Percentiles rank a stretch among this genome's conserved stretches.
These are phyloP conservation scores for Meyerozyma sp. DNA, from an alignment of 1,139 yeast species.

Conservation along the genomic window DNA sequence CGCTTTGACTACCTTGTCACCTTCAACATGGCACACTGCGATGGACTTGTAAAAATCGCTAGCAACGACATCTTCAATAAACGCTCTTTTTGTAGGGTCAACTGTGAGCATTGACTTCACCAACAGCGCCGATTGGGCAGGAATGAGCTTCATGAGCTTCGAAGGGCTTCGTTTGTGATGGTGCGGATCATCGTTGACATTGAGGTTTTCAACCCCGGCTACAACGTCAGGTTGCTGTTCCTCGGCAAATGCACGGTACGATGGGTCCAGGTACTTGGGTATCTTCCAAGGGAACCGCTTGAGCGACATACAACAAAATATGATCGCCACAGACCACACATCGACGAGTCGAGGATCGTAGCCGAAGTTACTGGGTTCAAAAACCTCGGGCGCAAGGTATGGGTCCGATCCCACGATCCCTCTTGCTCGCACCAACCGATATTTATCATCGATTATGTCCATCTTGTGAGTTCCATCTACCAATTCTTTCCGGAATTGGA, in stretches of 20 bases:
- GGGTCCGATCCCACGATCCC: slow-evolving; percentile 87
- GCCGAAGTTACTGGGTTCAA: slow-evolving; percentile 35
- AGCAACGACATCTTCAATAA: slow-evolving; percentile 26
- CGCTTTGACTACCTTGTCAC: slow-evolving; percentile 9
- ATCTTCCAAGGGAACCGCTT: slow-evolving; percentile 78
- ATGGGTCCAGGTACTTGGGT: slow-evolving; percentile 55
- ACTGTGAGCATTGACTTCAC: slow-evolving; percentile 30
- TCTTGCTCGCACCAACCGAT: slow-evolving; percentile 35
- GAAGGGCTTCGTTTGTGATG: slow-evolving; percentile 2
- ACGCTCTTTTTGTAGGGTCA: slow-evolving; percentile 22
- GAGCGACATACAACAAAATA: slow-evolving; percentile 68
- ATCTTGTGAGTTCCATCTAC: slow-evolving; percentile 9
- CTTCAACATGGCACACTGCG: slow-evolving; percentile 21
- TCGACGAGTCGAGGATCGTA: slow-evolving; percentile 74
- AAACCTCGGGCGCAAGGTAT: slow-evolving; percentile 72
- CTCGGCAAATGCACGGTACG: slow-evolving; percentile 39
- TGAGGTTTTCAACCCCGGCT: slow-evolving; percentile 1
- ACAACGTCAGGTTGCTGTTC: slow-evolving; percentile 5
- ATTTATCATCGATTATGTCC: slow-evolving; percentile 15
- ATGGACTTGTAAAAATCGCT: slow-evolving; percentile 25
- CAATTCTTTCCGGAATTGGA: slow-evolving; percentile 42
- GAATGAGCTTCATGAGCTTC: slow-evolving; percentile 21
- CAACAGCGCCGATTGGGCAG: slow-evolving; percentile 27
- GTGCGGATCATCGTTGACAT: slow-evolving; percentile 4
- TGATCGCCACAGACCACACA: slow-evolving; percentile 75